Evolutionary conservation across 2,329 filamentous ascomycete genomes (phyloP).

Genomic region (Diaporthe longicolla): DNA sequence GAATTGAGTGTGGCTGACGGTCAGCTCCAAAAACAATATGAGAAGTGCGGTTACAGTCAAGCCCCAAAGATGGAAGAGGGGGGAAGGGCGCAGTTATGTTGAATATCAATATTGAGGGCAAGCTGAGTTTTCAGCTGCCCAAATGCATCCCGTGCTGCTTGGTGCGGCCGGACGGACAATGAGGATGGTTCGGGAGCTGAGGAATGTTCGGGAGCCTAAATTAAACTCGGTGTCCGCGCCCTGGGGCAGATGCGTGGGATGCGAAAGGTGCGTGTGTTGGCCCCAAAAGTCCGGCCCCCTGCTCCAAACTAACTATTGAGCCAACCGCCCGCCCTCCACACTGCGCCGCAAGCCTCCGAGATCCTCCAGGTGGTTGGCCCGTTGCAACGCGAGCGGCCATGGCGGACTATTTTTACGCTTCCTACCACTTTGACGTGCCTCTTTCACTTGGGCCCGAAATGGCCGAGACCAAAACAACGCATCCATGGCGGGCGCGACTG

Average conservation of each 20-base stretch:
- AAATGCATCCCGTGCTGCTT: background rate
- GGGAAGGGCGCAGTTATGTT: conserved; percentile 5
- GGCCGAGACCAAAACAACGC: conserved; percentile 15
- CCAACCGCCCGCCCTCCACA: conserved; percentile 22
- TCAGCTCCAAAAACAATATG: background rate
- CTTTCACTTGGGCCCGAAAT: background rate
- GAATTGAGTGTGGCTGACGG: conserved; percentile 7
- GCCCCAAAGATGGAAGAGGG: background rate
- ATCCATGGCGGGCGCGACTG: conserved; percentile 15
- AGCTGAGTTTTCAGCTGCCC: conserved; percentile 26
- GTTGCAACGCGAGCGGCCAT: background rate
- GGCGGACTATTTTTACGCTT: conserved; percentile 32
- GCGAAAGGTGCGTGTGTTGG: background rate
- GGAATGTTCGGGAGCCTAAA: conserved; percentile 28
- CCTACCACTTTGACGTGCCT: conserved; percentile 17
- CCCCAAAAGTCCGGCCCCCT: conserved; percentile 20
- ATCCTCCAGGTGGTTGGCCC: conserved; percentile 4
- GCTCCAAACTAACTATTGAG: background rate
- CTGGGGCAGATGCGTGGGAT: background rate
- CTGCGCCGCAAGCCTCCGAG: conserved; percentile 16
- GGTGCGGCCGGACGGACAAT: background rate
- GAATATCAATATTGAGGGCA: background rate
- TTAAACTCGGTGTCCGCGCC: conserved; percentile 22
- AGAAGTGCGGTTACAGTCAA: background rate
- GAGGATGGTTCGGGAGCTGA: conserved; percentile 1